phyloP scores from a whole-genome alignment of 352 stramenopile species.

The Phytophthora pistaciae region DNA sequence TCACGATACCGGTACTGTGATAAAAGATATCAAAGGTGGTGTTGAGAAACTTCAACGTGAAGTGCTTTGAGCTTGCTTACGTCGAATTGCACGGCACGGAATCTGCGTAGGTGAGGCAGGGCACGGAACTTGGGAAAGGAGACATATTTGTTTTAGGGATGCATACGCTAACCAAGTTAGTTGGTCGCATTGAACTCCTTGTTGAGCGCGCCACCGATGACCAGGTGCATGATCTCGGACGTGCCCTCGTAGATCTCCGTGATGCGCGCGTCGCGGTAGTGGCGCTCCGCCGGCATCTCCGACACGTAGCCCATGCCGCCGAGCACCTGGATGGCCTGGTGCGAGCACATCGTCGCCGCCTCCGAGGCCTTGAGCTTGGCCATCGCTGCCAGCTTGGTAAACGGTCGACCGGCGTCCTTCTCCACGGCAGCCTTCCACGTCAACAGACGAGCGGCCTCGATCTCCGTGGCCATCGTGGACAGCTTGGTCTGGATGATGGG shows the following conservation, averaged over 20 bases:
- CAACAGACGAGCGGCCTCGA: slow-evolving; percentile 93
- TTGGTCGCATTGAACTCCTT: slow-evolving; percentile 94
- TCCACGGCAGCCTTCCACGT: slow-evolving; percentile 95
- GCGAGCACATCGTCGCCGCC: slow-evolving; percentile 95
- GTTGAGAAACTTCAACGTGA: too few species aligned
- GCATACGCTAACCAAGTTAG: slow-evolving; percentile 24
- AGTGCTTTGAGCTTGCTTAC: too few species aligned
- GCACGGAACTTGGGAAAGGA: too few species aligned
- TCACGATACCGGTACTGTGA: too few species aligned
- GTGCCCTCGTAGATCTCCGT: slow-evolving; percentile 98
- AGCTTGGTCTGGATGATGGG: slow-evolving; percentile 93
- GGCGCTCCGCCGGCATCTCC: slow-evolving; percentile 97
- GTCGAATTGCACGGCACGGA: too few species aligned
- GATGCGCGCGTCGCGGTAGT: slow-evolving; percentile 98
- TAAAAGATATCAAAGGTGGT: too few species aligned
- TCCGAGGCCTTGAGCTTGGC: slow-evolving; percentile 97
- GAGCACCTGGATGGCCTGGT: slow-evolving; percentile 97
- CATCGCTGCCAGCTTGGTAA: slow-evolving; percentile 96
- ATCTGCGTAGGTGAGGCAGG: too few species aligned
- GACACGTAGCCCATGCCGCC: slow-evolving; percentile 96
- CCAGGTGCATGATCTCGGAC: slow-evolving; percentile 97
- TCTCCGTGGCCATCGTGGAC: slow-evolving; percentile 93
- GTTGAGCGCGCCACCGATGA: slow-evolving; percentile 96
- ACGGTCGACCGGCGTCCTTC: slow-evolving; percentile 93
- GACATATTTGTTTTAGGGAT: slow-evolving; percentile 9